Percentiles rank a stretch among this genome's conserved stretches.
phyloP scores from a whole-genome alignment of 495 filamentous ascomycete species.

The Mytilinidion resinicola region DNA sequence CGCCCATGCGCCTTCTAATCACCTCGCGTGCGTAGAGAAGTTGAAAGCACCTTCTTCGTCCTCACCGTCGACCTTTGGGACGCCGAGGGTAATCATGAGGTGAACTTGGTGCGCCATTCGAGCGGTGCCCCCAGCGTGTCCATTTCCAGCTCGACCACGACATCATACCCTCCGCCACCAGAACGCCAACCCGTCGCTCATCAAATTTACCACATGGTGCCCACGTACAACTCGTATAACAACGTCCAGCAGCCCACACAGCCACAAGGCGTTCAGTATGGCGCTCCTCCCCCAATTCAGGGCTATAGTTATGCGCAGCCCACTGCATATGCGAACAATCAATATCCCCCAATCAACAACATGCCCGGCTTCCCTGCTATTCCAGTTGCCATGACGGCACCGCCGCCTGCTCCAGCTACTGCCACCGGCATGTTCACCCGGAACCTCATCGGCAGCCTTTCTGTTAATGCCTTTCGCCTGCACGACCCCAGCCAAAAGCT shows the following conservation, averaged over 20 bases:
- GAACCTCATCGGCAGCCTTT: constrained; percentile 90
- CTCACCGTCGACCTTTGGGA: constrained; percentile 91
- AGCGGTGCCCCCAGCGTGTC: constrained; percentile 66
- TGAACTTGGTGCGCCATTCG: constrained; percentile 88
- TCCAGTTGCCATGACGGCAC: constrained; percentile 6
- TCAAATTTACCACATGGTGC: neutral
- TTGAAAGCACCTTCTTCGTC: constrained; percentile 85
- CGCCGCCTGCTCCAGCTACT: constrained; percentile 32
- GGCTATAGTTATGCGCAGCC: too few species aligned
- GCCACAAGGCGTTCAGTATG: neutral
- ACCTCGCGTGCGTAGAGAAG: constrained; percentile 44
- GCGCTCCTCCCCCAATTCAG: neutral
- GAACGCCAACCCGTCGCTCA: constrained; percentile 18
- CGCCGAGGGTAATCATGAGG: constrained; percentile 74
- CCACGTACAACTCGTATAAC: constrained; percentile 11
- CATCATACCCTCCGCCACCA: constrained; percentile 60
- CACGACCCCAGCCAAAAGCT: constrained; percentile 76
- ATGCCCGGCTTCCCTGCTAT: constrained; percentile 1
- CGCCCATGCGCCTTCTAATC: too few species aligned
- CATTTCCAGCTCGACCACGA: constrained; percentile 75
- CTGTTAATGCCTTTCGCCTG: constrained; percentile 83
- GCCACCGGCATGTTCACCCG: constrained; percentile 90
- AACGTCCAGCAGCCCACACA: neutral
- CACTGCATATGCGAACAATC: neutral
- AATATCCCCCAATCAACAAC: neutral